phyloP scores from a whole-genome alignment of 129 eudicot genomes.

The Arctium minus region DNA sequence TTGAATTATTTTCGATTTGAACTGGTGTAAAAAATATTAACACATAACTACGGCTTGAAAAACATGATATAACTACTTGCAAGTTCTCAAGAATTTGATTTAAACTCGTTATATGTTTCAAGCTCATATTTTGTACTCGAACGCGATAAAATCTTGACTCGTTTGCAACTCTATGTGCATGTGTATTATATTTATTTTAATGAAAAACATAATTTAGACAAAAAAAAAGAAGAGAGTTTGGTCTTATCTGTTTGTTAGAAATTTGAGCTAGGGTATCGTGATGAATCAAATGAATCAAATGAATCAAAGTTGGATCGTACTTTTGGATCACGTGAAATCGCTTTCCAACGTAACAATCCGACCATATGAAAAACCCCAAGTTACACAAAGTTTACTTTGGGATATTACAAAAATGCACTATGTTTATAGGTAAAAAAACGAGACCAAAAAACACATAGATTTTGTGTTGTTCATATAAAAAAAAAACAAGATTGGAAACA shows the following conservation, averaged over 20 bases:
- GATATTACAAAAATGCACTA: too few species aligned
- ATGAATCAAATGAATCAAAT: background rate
- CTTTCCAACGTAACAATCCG: background rate
- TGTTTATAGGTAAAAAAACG: background rate
- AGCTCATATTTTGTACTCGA: background rate
- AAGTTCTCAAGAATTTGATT: background rate
- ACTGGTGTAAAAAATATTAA: background rate
- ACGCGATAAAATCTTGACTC: background rate
- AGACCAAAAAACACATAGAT: too few species aligned
- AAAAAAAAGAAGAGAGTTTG: background rate
- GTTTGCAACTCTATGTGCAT: background rate
- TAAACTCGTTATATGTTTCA: background rate
- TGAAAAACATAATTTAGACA: background rate
- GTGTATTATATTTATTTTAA: background rate
- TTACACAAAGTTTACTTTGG: too few species aligned
- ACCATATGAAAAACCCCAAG: background rate
- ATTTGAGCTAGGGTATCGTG: background rate
- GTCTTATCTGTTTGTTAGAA: background rate
- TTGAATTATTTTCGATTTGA: too few species aligned
- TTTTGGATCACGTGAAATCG: background rate
- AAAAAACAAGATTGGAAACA: background rate
- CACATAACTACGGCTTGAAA: background rate
- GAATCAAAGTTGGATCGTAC: background rate
- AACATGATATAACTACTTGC: too few species aligned
- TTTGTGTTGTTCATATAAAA: background rate